phyloP scores from a whole-genome alignment of 768 basidiomycete species.

The Boletus coccyginus region DNA sequence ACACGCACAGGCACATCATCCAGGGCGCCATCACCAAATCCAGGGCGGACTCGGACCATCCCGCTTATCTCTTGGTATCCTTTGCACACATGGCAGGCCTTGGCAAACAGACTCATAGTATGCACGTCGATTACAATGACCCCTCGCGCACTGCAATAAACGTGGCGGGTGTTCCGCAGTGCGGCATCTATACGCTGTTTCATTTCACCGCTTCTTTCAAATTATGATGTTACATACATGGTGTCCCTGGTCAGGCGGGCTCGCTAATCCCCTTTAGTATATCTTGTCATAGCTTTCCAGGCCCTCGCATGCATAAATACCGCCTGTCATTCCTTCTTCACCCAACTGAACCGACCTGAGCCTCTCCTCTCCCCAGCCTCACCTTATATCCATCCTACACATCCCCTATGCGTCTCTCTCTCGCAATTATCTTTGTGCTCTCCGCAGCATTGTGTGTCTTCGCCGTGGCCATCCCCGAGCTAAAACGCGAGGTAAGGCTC shows the following conservation, averaged over 20 bases:
- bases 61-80: background rate
- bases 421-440: slow-evolving; percentile 10
- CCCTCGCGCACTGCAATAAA: background rate
- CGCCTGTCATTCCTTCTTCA: background rate
- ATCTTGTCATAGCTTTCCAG: slow-evolving; percentile 1
- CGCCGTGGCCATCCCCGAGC: slow-evolving; percentile 10
- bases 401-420: slow-evolving; percentile 15
- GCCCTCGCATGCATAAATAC: background rate
- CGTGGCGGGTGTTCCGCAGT: background rate
- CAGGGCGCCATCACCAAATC: background rate
- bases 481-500: slow-evolving; percentile 7
- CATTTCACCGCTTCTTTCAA: background rate
- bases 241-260: background rate
- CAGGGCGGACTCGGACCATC: background rate
- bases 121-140: too few species aligned
- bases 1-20: too few species aligned
- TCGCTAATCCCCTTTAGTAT: slow-evolving; percentile 13
- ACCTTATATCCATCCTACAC: background rate
- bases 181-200: background rate
- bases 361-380: background rate
- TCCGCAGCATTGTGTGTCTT: slow-evolving; percentile 8
- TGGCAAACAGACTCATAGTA: too few species aligned
- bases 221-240: background rate
- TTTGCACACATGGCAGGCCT: too few species aligned
- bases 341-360: background rate